Evolutionary conservation across 768 basidiomycete genomes (phyloP), one percentile per base, ranked within the genome.

Genomic region (button mushroom (Agaricus bisporus)): DNA sequence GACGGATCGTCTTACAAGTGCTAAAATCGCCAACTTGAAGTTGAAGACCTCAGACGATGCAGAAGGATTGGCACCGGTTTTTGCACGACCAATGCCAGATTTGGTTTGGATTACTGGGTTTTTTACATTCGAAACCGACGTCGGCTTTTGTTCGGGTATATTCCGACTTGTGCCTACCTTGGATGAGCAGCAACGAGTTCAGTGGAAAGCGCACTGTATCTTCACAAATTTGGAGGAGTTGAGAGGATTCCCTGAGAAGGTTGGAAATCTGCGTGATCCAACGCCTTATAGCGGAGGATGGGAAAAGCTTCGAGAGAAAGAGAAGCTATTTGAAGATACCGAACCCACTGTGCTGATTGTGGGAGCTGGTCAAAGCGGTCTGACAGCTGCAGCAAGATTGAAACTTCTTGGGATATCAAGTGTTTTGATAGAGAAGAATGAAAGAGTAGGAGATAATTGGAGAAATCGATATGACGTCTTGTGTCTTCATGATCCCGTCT

Each of bases 361-460:
- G n/a, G 81, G 83, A 6, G 83, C 70, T 0, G 84, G 83, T 0
- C 86, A 86, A 54, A 77, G 73, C 52, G 86, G 85, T 0, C 67
- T 90, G 10, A 77, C 74, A 39, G 60, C 82, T 8, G 84, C 85
- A 1, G 82, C 85, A 3, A 71, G 85, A 18, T 68, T 88, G 51
- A 81, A 80, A 58, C 68, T 69, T 45, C 68, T 85, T 44, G 80
- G 75, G 9, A 66, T 88, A 14, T 55, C 69, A 2, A 67, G 73
- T 2, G 66, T 90, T 7, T 65, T 87, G 11, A 68, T 88, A 36
- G 87, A 90, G 58, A 72, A 69, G 59, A 78, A 82, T 50, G 49
- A 68, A 6, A 68, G 79, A 3, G 62, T 84, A 1, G 85, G 85
- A 0, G 82, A 85, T 58, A 77, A 76, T 58, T 85, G 83, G 84